Base-by-base conservation (phyloP, 1,284 basidiomycete species). In the Cutaneotrichosporon cavernicola region DNA sequence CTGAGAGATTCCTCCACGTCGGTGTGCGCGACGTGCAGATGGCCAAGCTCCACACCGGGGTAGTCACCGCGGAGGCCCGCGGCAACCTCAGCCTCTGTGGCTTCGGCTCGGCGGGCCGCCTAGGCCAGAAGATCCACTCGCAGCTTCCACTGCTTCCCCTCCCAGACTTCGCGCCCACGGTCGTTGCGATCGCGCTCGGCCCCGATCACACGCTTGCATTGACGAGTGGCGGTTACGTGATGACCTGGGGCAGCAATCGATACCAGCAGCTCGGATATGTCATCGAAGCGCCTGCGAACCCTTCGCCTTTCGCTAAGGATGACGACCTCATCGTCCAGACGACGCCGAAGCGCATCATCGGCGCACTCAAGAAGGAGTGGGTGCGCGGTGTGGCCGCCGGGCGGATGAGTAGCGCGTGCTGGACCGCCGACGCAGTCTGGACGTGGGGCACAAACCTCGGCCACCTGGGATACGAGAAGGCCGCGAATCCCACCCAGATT, bases 391-490 rank as follows among this genome's bases (percentile, higher is more conserved):
- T 96, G 4, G 91, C 94, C 0, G 93, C 94, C 0, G 92, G 90
- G 67, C 90, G 91, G 73, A 88, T 88, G 30, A 90, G 92, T 30
- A 93, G 91, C 22, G 93, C 88, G 2, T 96, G 92, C 75, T 99
- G 92, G 89, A 97, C 94, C 0, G 76, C 77, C 4, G 85, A 85
- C 18, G 86, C 88, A n/a, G 85, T 98, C 0, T 97, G 87, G 81
- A 97, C 95, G 0, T 99, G 95, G 95, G 97, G 96, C 0, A 93
- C 90, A 30, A 97, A 98, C 78, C 86, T 85, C 38, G 97, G 97
- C 0, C 97, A 99, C 77, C 84, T 99, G 4, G 95, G 58, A 1
- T 92, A 92, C 68, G 88, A 90, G 66, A 90, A 87, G 73, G 77
- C 82, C 5, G 84, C 90, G 0, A 90, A 90, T 52, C 88, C 91